Evolutionary conservation across 805 yeast species (phyloP), one percentile per base, ranked within the genome.

Genomic region (Trichomonascus vanleenenianus): DNA sequence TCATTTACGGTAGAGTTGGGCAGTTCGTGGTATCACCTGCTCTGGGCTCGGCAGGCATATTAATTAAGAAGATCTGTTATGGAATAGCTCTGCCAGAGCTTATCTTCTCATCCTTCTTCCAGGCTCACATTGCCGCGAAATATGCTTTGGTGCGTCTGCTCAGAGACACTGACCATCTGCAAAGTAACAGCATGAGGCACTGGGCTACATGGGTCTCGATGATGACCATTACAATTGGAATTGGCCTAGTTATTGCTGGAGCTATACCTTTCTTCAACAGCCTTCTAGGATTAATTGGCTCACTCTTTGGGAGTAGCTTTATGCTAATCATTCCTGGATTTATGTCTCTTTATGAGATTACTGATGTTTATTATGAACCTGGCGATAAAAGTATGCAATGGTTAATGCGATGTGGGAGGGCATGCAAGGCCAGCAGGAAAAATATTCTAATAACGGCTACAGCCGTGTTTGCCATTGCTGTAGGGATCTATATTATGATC

Each of bases 71-170:
- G 32, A 42, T 42, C 19, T 39, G 39, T 8, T 34, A 42, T 15
- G 44, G 44, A 7, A 25, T 42, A 10, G 16, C 44, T 3, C 15
- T 42, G n/a, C 44, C 44, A 20, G 44, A 39, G 11, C 33, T 42
- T n/a, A 20, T 42, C 32, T 42, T 42, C 22, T 15, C 44, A 4
- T 34, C 22, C 22, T 32, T 42, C 33, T 42, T 32, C 37, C 44
- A 42, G 39, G 44, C 44, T 11, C 44, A 42, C n/a, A 42, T 42
- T 27, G 30, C 44, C 15, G 39, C 30, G 3, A 42, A 42, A 32
- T 42, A 42, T 18, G 39, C 39, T 4, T 31, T 32, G 10, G 44
- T 42, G 20, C 39, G 44, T 6, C 16, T 42, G 8, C 39, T 42
- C 7, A 6, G 44, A 3, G 44, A 39, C 7, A 42, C 44, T 3